Evolutionary conservation across 192 early-diverging fungal species (phyloP).

Genomic region (Jimgerdemannia lactiflua): DNA sequence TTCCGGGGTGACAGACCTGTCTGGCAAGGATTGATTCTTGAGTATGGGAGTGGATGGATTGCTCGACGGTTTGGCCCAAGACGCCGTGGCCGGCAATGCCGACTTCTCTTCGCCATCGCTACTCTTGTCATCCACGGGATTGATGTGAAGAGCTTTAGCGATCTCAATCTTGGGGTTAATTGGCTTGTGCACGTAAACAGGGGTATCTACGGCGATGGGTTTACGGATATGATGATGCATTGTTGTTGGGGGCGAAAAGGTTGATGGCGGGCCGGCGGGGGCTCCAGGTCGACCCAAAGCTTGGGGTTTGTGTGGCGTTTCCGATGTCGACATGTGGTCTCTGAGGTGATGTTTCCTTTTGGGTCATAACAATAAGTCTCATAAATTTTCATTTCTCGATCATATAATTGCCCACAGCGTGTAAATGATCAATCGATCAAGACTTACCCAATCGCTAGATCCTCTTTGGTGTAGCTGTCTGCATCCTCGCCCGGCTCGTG

Average conservation of each 20-base stretch:
- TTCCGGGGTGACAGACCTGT: slow-evolving; percentile 32
- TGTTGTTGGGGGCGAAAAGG: slow-evolving; percentile 17
- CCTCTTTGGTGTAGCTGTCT: slow-evolving; percentile 90
- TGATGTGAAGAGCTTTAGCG: slow-evolving; percentile 22
- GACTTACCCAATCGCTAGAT: slow-evolving; percentile 67
- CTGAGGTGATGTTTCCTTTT: slow-evolving; percentile 44
- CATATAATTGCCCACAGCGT: too few relatives aligned
- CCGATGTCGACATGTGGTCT: slow-evolving; percentile 36
- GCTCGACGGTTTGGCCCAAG: slow-evolving; percentile 48
- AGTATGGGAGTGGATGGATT: slow-evolving; percentile 27
- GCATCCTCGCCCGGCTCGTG: slow-evolving; percentile 94
- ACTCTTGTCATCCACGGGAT: slow-evolving; percentile 34
- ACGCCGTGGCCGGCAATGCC: slow-evolving; percentile 55
- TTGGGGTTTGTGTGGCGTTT: slow-evolving; percentile 15
- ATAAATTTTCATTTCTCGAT: too few relatives aligned
- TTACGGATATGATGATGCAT: slow-evolving; percentile 1
- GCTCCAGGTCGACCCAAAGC: slow-evolving; percentile 3
- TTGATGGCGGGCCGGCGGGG: slow-evolving; percentile 15
- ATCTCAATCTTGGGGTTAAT: slow-evolving; percentile 6
- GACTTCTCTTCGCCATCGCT: slow-evolving; percentile 31
- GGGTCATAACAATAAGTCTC: not conserved
- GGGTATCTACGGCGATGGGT: slow-evolving; percentile 4
- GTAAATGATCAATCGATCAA: not conserved
- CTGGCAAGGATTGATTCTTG: slow-evolving; percentile 15
- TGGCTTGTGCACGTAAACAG: slow-evolving; percentile 4